A percentile compares a stretch with the other conserved stretches of the same genome.
These are phyloP conservation scores for Sugiyamaella grinbergsii DNA, from an alignment of 1,139 yeast species.

Conservation along the genomic window DNA sequence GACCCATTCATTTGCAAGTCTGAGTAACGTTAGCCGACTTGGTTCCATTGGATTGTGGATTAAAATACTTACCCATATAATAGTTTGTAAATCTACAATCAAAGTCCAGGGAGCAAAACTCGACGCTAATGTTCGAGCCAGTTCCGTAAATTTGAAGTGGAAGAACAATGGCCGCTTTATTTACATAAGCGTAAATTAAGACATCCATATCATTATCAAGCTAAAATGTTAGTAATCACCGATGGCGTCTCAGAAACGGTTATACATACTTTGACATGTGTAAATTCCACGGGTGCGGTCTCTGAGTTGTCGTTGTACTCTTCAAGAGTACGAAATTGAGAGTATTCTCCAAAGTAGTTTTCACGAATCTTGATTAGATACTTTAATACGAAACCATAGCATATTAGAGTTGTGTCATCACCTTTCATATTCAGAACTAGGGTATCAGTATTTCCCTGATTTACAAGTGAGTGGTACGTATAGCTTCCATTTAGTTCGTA, in stretches of 20 bases:
- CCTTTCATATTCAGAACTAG: conserved; percentile 67
- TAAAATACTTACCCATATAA: conserved; percentile 74
- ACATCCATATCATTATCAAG: conserved; percentile 78
- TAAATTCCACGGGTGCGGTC: conserved; percentile 20
- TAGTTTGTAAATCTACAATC: conserved; percentile 87
- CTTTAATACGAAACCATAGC: conserved; percentile 77
- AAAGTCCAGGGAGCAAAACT: conserved; percentile 66
- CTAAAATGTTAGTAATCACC: conserved; percentile 36
- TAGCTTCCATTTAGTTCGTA: conserved; percentile 68
- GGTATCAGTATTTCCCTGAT: conserved; percentile 66
- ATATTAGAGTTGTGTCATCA: conserved; percentile 64
- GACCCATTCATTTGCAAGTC: conserved; percentile 45
- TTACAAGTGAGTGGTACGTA: conserved; percentile 59
- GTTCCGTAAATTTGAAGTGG: conserved; percentile 75
- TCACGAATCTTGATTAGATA: conserved; percentile 78
- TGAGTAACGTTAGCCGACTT: conserved; percentile 5
- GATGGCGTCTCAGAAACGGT: not conserved
- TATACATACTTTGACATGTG: conserved; percentile 28
- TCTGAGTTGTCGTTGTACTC: conserved; percentile 57
- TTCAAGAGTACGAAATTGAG: conserved; percentile 82
- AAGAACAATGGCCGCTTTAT: conserved; percentile 67
- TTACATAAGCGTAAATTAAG: conserved; percentile 66
- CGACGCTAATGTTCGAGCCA: conserved; percentile 61
- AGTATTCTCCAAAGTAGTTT: conserved; percentile 84
- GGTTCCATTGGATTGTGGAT: conserved; percentile 5